These are phyloP conservation scores for Sistotremastrum suecicum DNA, from an alignment of 768 basidiomycete genomes.

Conservation along the genomic window DNA sequence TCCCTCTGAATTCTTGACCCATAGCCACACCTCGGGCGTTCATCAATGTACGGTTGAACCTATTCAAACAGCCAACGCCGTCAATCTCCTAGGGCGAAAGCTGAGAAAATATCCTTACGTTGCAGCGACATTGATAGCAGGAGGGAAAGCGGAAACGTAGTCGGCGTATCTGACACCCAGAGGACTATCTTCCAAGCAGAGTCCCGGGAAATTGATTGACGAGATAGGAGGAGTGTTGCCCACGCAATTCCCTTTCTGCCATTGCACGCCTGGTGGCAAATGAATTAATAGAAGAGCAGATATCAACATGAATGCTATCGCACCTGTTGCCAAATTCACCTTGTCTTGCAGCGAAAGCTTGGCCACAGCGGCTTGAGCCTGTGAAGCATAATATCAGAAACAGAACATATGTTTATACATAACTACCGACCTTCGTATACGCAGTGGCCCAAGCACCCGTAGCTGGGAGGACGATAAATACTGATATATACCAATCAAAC, in stretches of 20 bases:
- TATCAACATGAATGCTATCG: constrained; percentile 4
- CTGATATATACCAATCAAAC: constrained; percentile 4
- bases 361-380: constrained; percentile 35
- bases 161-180: constrained; percentile 37
- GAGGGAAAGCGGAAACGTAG: constrained; percentile 33
- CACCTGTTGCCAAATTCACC: constrained; percentile 41
- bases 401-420: not conserved
- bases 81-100: not conserved
- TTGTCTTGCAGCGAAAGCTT: constrained; percentile 43
- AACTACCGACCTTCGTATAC: constrained; percentile 29
- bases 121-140: constrained; percentile 37
- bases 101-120: constrained; percentile 13
- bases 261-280: not conserved
- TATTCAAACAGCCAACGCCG: not conserved
- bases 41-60: constrained; percentile 40
- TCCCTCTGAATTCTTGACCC: constrained; percentile 45
- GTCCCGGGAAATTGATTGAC: constrained; percentile 33
- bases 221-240: constrained; percentile 36
- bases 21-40: constrained; percentile 39
- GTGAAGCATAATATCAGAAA: not conserved
- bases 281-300: not conserved
- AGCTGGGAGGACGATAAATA: constrained; percentile 9
- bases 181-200: constrained; percentile 38
- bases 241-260: constrained; percentile 22
- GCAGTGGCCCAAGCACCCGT: constrained; percentile 40